phyloP scores from a whole-genome alignment of 2,329 filamentous ascomycete species.

The Nemania bipapillata region DNA sequence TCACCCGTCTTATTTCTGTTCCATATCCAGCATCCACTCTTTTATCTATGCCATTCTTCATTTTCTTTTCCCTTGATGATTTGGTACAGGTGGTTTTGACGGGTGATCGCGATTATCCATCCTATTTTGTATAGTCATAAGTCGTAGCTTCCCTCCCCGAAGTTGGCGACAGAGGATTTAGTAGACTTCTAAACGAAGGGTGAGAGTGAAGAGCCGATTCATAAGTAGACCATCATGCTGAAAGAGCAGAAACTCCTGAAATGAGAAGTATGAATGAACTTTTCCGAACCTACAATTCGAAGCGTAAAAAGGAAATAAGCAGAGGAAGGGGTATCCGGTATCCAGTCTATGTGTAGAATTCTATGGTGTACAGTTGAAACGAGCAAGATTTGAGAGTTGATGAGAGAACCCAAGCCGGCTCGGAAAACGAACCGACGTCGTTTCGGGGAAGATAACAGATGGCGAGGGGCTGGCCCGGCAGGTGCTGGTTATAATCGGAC shows the following conservation, averaged over 20 bases:
- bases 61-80: slow-evolving; percentile 25
- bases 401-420: slow-evolving; percentile 7
- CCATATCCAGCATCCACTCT: slow-evolving; percentile 31
- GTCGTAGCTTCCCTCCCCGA: slow-evolving; percentile 32
- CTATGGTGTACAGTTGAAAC: slow-evolving; percentile 47
- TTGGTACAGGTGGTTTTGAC: slow-evolving; percentile 34
- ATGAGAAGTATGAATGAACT: slow-evolving; percentile 46
- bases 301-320: slow-evolving; percentile 39
- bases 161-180: slow-evolving; percentile 15
- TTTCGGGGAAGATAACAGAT: slow-evolving; percentile 20
- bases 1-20: slow-evolving; percentile 27
- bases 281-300: slow-evolving; percentile 46
- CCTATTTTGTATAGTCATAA: slow-evolving; percentile 34
- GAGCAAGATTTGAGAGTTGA: slow-evolving; percentile 28
- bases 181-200: slow-evolving; percentile 27
- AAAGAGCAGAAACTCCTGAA: slow-evolving; percentile 46
- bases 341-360: slow-evolving; percentile 50
- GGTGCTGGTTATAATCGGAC: neutral
- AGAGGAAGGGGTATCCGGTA: slow-evolving; percentile 50
- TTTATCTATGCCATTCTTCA: slow-evolving; percentile 38
- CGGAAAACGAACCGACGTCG: slow-evolving; percentile 21
- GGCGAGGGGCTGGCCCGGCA: neutral
- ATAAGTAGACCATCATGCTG: slow-evolving; percentile 45
- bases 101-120: slow-evolving; percentile 26
- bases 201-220: slow-evolving; percentile 21